Evolutionary conservation across 2,329 filamentous ascomycete species (phyloP), one percentile per base, ranked within the genome.

Genomic region (Diaporthe citriasiana): DNA sequence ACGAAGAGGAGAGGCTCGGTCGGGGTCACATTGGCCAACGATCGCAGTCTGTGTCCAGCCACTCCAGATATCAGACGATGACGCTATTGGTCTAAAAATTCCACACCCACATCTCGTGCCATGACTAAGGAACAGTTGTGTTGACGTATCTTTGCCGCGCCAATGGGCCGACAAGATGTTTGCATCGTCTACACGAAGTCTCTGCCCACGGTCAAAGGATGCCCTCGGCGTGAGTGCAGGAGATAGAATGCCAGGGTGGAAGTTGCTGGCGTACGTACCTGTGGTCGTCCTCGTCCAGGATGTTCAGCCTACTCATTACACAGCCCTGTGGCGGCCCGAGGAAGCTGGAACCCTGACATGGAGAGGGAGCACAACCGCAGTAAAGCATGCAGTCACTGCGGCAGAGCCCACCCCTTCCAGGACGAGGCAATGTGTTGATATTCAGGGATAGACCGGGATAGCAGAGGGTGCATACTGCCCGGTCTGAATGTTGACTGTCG

Each of bases 401-500:
- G 47, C 35, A 40, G 25, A 71, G 70, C 25, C 47, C 70, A 53
- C 70, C 17, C 19, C 47, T 45, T 22, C 35, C 70, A 53, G 66
- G 45, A 40, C 66, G 25, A 27, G 55, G 55, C 57, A 15, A 59
- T 40, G 50, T 40, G 55, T 47, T 75, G 73, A 75, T 75, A 75
- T 53, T 75, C 73, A 75, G 73, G 73, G 73, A 75, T 75, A 22
- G 51, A 73, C 71, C 45, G 33, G 71, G 73, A 65, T 71, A 25
- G 40, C 33, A 70, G 51, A 63, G 38, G 33, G 53, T 56, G 33
- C 45, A 63, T 17, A 30, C 33, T 30, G 8, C 56, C 35, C 17
- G 19, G 35, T 22, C 40, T 73, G n/a, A n/a, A n/a, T n/a, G 15
- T 30, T 53, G 71, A 47, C 70, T 66, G 66, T 56, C 53, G 22